Base-by-base conservation (phyloP, 805 yeast genomes). In the Hemisphaericaspora nanyangensis region DNA sequence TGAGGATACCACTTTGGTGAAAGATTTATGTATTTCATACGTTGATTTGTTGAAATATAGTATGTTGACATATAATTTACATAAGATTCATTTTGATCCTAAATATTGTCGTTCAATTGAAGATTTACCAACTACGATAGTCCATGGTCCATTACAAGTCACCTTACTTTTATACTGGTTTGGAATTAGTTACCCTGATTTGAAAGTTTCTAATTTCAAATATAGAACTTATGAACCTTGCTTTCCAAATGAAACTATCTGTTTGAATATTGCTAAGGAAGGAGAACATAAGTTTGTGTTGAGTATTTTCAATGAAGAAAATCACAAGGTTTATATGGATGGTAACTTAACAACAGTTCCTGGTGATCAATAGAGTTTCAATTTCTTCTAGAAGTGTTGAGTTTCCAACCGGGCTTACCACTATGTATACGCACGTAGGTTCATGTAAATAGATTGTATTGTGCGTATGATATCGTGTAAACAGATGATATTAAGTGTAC, bases 101-200 rank as follows among this genome's bases (percentile, higher is more conserved):
- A 46, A 47, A 1, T 86, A 85, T 55, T 72, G 87, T 6, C 48
- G 38, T 3, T n/a, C 34, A 15, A 40, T 50, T 2, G 98, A 91
- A 52, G 69, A 75, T 1, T 76, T 87, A 35, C 80, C 82, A 0
- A 65, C 68, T 26, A 57, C 81, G 0, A 61, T 91, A 1, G 80
- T 83, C 0, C 95, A 86, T 32, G 99, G 96, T 0, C 96, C 97
- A 0, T 66, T 90, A 38, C 64, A 85, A 42, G 73, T 85, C 1
- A 79, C 83, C 7, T 46, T 85, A 28, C 47, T 79, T 27, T 54
- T 86, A 24, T 74, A 76, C 39, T 81, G 80, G 77, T 60, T 77
- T 42, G 41, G 43, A 18, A 22, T 22, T 4, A 24, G 38, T 19
- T 37, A 39, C 40, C 53, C 61, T 0, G 30, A 37, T 8, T 34